These are phyloP conservation scores for Ascochyta lentis DNA, from an alignment of 2,329 filamentous ascomycete species.

Conservation along the genomic window DNA sequence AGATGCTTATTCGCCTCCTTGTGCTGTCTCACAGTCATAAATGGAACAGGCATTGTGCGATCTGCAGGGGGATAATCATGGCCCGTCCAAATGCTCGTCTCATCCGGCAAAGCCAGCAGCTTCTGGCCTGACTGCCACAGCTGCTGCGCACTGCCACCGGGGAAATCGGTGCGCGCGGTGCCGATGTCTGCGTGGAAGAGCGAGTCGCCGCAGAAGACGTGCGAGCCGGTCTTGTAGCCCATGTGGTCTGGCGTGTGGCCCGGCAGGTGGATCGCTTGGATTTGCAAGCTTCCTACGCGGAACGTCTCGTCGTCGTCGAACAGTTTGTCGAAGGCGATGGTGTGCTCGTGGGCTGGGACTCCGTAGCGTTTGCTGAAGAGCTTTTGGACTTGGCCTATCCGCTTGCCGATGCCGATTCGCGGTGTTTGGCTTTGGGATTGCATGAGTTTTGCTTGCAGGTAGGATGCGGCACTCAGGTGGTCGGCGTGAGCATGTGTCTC, in stretches of 20 bases:
- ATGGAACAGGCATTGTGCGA: constrained; percentile 33
- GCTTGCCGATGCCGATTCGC: constrained; percentile 62
- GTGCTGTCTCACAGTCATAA: constrained; percentile 47
- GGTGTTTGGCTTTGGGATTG: constrained; percentile 48
- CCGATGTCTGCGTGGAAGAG: constrained; percentile 46
- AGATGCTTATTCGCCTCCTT: constrained; percentile 46
- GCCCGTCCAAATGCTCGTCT: constrained; percentile 44
- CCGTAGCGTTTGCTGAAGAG: constrained; percentile 59
- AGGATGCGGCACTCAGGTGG: constrained; percentile 65
- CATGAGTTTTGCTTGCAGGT: constrained; percentile 57
- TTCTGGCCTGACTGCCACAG: constrained; percentile 39
- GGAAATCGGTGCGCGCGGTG: constrained; percentile 46
- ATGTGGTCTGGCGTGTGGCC: constrained; percentile 68
- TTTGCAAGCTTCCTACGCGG: constrained; percentile 56
- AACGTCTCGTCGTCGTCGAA: constrained; percentile 64
- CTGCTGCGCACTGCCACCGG: constrained; percentile 38
- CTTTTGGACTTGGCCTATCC: constrained; percentile 60
- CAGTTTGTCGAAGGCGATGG: constrained; percentile 59
- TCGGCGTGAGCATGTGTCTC: constrained; percentile 70
- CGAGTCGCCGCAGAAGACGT: constrained; percentile 49
- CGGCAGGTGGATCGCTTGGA: constrained; percentile 61
- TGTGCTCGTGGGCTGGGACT: constrained; percentile 53
- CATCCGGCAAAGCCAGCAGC: constrained; percentile 35
- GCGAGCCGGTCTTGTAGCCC: constrained; percentile 61
- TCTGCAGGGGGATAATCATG: constrained; percentile 45